Percentiles rank a stretch among this genome's conserved stretches.
Conservation (phyloP, 2,329 filamentous ascomycete species). For the Fusarium acutatum region DNA sequence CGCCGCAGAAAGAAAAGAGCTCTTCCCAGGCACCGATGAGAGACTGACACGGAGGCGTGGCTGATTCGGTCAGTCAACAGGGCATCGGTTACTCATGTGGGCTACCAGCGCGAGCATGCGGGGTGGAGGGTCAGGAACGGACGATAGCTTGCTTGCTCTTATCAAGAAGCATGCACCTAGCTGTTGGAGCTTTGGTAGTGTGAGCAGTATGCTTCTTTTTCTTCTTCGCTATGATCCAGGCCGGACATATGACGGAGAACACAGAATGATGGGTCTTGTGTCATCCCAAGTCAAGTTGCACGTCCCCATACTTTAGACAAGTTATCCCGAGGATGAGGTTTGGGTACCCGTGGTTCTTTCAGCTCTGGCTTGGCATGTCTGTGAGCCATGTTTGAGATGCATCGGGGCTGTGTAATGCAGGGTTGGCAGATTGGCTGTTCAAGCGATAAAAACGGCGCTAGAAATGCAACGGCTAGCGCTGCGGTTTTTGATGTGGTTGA, state of each 20-base stretch:
- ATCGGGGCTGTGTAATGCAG: constrained; percentile 37
- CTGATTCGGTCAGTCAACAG: constrained; percentile 1
- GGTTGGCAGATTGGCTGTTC: constrained; percentile 23
- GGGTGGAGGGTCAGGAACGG: neutral
- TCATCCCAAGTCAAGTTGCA: neutral
- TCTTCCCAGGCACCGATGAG: constrained; percentile 10
- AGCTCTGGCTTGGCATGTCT: constrained; percentile 34
- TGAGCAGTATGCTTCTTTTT: neutral
- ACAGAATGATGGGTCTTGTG: constrained; percentile 7
- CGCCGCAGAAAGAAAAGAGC: neutral
- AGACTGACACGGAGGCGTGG: constrained; percentile 8
- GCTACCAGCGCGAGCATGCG: constrained; percentile 10
- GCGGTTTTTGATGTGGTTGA: constrained; percentile 1
- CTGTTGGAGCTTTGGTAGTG: neutral
- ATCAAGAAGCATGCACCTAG: neutral
- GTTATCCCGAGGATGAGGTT: constrained; percentile 10
- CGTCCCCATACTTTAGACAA: neutral
- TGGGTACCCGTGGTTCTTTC: constrained; percentile 16
- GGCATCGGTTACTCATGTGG: constrained; percentile 8
- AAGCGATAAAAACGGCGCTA: constrained; percentile 23
- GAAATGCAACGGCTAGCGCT: constrained; percentile 17
- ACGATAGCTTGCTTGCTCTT: neutral
- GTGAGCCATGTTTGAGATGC: constrained; percentile 2
- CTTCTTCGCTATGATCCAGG: neutral
- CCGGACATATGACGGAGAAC: neutral